Percentiles rank a stretch among this genome's conserved stretches.
These are phyloP conservation scores for Entomortierella lignicola DNA, from an alignment of 192 early-diverging fungal species.

Conservation along the genomic window DNA sequence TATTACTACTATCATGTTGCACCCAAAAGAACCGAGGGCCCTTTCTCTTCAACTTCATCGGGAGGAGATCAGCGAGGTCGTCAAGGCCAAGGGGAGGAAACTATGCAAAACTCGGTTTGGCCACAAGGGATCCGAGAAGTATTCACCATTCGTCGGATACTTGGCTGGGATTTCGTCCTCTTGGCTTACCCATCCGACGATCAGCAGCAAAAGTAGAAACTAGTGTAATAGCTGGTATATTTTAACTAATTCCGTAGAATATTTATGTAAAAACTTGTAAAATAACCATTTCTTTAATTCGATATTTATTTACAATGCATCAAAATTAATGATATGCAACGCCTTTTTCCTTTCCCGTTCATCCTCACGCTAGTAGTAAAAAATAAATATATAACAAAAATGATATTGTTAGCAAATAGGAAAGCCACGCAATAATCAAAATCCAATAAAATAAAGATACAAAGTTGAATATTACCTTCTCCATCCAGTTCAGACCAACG, in stretches of 20 bases:
- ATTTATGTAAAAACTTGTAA: not conserved
- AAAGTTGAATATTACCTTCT: constrained; percentile 66
- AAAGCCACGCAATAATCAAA: too few species aligned
- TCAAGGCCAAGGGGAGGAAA: not conserved
- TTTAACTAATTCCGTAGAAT: not conserved
- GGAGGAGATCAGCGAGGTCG: not conserved
- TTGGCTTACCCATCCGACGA: constrained; percentile 36
- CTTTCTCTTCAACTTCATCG: constrained; percentile 2
- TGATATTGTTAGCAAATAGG: not conserved
- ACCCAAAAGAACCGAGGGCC: not conserved
- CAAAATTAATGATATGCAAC: constrained; percentile 91
- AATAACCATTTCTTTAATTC: not conserved
- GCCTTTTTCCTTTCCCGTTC: constrained; percentile 80
- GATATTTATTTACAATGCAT: constrained; percentile 74
- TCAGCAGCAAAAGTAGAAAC: not conserved
- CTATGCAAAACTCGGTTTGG: constrained; percentile 12
- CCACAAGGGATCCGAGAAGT: constrained; percentile 44
- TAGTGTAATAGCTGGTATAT: too few species aligned
- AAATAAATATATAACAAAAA: constrained; percentile 4
- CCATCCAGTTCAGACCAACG: constrained; percentile 75
- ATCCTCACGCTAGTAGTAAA: constrained; percentile 74
- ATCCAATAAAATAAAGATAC: not conserved
- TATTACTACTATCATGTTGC: constrained; percentile 43
- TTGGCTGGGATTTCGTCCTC: constrained; percentile 49
- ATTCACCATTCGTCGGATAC: constrained; percentile 29